phyloP scores from a whole-genome alignment of 306 rosid species.

The Acacia crassicarpa region DNA sequence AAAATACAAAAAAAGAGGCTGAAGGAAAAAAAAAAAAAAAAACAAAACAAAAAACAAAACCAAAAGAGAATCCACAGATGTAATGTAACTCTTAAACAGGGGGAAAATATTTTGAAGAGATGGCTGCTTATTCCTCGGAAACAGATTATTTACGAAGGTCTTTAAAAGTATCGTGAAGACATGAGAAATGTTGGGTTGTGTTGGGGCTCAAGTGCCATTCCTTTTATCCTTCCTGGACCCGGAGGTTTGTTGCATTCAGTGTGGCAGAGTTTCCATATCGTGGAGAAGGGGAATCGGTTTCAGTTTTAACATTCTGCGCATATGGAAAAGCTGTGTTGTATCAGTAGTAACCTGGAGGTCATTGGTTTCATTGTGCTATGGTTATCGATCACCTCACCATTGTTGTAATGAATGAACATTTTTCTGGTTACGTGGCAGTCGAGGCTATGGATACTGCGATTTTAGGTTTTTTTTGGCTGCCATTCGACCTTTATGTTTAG shows the following conservation, averaged over 20 bases:
- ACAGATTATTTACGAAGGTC: slow-evolving; percentile 22
- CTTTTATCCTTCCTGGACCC: slow-evolving; percentile 17
- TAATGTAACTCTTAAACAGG: background rate
- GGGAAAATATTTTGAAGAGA: background rate
- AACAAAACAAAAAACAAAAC: too few relatives aligned
- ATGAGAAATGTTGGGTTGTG: slow-evolving; percentile 33
- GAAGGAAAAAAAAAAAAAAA: background rate
- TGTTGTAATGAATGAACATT: background rate
- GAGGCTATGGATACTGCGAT: slow-evolving; percentile 9
- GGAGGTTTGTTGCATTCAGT: slow-evolving; percentile 27
- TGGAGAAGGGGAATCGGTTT: background rate
- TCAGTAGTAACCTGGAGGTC: slow-evolving; percentile 16
- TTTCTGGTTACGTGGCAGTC: background rate
- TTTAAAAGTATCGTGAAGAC: slow-evolving; percentile 19
- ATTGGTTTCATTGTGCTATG: slow-evolving; percentile 15
- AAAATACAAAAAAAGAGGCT: background rate
- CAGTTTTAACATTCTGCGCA: slow-evolving; percentile 23
- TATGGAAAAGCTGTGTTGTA: background rate
- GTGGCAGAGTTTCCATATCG: slow-evolving; percentile 15
- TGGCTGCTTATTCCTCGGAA: background rate
- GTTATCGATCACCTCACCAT: background rate
- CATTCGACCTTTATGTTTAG: slow-evolving; percentile 5
- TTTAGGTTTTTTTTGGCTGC: slow-evolving; percentile 16
- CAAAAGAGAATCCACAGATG: background rate
- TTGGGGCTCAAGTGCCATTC: slow-evolving; percentile 22